Percentiles rank a stretch among this genome's conserved stretches.
Evolutionary conservation across 2,329 filamentous ascomycete species (phyloP).

Genomic region (Elsinoe australis): DNA sequence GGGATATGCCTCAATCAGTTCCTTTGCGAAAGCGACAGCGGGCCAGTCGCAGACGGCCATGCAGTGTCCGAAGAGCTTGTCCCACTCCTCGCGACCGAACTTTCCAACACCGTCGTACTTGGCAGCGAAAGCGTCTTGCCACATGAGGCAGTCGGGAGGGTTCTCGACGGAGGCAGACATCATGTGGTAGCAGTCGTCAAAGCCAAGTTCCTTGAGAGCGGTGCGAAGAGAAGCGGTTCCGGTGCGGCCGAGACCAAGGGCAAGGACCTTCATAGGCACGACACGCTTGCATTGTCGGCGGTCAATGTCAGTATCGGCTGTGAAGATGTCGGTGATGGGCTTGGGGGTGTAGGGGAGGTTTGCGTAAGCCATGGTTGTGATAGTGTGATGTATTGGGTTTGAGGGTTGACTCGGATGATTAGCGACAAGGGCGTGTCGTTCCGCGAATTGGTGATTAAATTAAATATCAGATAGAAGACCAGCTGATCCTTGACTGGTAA

Average conservation of each 20-base stretch:
- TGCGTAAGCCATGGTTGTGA: constrained; percentile 32
- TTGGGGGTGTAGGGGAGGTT: constrained; percentile 35
- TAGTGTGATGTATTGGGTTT: constrained; percentile 2
- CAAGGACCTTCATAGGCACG: constrained; percentile 65
- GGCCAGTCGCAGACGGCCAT: constrained; percentile 63
- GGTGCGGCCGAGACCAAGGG: constrained; percentile 61
- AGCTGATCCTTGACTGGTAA: background rate
- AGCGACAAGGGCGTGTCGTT: constrained; percentile 14
- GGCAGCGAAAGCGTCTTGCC: constrained; percentile 60
- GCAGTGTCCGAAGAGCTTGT: constrained; percentile 58
- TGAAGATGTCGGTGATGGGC: constrained; percentile 55
- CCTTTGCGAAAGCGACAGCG: constrained; percentile 58
- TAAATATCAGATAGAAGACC: constrained; percentile 10
- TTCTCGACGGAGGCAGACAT: constrained; percentile 63
- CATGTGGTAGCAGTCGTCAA: constrained; percentile 65
- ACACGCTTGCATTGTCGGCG: constrained; percentile 55
- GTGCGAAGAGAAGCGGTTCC: constrained; percentile 62
- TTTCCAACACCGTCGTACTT: constrained; percentile 54
- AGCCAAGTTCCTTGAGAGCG: constrained; percentile 59
- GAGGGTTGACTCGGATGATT: background rate
- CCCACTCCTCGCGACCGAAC: constrained; percentile 61
- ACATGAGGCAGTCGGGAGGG: constrained; percentile 59
- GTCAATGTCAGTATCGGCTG: constrained; percentile 60
- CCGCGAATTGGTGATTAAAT: constrained; percentile 14
- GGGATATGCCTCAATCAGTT: constrained; percentile 63